These are phyloP conservation scores for Brachypodium distachyon DNA, from an alignment of 202 grass and related monocot genomes.

Conservation along the genomic window DNA sequence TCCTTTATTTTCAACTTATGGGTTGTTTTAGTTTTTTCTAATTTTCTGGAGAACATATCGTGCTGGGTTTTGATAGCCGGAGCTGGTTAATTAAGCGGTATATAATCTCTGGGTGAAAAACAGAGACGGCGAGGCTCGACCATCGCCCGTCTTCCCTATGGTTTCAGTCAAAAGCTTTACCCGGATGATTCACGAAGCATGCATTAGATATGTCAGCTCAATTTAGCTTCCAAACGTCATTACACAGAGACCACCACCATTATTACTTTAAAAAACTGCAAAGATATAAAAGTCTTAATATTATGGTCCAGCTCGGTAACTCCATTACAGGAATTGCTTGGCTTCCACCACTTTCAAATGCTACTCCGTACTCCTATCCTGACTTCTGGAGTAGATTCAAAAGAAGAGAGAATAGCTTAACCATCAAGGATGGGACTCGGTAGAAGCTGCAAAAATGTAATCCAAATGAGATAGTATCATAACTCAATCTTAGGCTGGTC, in stretches of 20 bases:
- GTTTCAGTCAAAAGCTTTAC: slow-evolving; percentile 94
- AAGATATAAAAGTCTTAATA: slow-evolving; percentile 3
- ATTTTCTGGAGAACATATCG: too few species aligned
- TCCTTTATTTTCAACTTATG: too few species aligned
- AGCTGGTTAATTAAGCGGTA: too few species aligned
- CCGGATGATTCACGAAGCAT: slow-evolving; percentile 34
- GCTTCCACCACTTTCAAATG: slow-evolving; percentile 73
- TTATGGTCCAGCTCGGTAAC: slow-evolving; percentile 49
- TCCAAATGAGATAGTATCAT: slow-evolving; percentile 4
- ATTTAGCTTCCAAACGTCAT: background rate
- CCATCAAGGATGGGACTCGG: slow-evolving; percentile 87
- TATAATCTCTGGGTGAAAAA: too few species aligned
- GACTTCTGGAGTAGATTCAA: slow-evolving; percentile 74
- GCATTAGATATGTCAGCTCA: background rate
- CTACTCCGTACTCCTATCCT: slow-evolving; percentile 80
- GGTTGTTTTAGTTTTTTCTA: too few species aligned
- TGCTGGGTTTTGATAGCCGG: too few species aligned
- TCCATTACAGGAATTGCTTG: slow-evolving; percentile 77
- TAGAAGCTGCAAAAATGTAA: slow-evolving; percentile 43
- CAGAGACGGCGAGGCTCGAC: slow-evolving; percentile 88
- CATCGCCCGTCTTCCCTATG: slow-evolving; percentile 78
- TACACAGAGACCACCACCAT: background rate
- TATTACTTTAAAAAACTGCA: slow-evolving; percentile 3
- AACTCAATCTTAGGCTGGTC: slow-evolving; percentile 2
- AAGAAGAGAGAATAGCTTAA: slow-evolving; percentile 78